A percentile compares a stretch with the other conserved stretches of the same genome.
These are phyloP conservation scores for Stephania yunnanensis DNA, from an alignment of 164 flowering plant species.

Conservation along the genomic window DNA sequence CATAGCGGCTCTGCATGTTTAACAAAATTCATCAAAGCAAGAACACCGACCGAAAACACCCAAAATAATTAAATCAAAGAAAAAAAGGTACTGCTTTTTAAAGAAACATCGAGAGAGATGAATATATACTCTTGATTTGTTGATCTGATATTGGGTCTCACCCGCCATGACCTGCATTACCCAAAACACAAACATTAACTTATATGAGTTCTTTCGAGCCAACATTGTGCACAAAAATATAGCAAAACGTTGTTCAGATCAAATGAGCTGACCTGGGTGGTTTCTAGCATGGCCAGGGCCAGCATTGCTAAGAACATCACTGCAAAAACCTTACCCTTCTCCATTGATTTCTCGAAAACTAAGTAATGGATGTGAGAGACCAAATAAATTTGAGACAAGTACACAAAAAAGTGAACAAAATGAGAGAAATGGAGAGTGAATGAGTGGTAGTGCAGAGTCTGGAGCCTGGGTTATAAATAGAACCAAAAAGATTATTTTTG, in stretches of 20 bases:
- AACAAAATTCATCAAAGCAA: neutral
- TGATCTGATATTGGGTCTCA: slow-evolving; percentile 21
- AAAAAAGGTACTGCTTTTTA: neutral
- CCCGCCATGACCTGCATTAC: slow-evolving; percentile 28
- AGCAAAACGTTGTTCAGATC: too few species aligned
- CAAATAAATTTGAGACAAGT: neutral
- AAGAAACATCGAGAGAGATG: neutral
- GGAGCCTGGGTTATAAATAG: slow-evolving; percentile 11
- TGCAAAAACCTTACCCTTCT: slow-evolving; percentile 38
- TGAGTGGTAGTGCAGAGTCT: neutral
- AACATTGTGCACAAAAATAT: too few species aligned
- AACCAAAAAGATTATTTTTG: neutral
- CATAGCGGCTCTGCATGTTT: slow-evolving; percentile 14
- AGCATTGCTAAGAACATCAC: slow-evolving; percentile 39
- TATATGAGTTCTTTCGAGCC: neutral
- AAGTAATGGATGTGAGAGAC: neutral
- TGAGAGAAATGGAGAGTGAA: neutral
- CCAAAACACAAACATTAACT: neutral
- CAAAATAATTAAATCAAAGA: neutral
- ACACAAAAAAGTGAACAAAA: neutral
- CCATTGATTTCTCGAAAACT: slow-evolving; percentile 7
- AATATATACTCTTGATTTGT: slow-evolving; percentile 15
- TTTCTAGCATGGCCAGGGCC: slow-evolving; percentile 45
- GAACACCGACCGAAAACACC: neutral
- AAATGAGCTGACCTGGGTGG: slow-evolving; percentile 25